Percentiles rank a stretch among this genome's conserved stretches.
These are phyloP conservation scores for Stellera chamaejasme DNA, from an alignment of 345 rosid genomes.

Conservation along the genomic window DNA sequence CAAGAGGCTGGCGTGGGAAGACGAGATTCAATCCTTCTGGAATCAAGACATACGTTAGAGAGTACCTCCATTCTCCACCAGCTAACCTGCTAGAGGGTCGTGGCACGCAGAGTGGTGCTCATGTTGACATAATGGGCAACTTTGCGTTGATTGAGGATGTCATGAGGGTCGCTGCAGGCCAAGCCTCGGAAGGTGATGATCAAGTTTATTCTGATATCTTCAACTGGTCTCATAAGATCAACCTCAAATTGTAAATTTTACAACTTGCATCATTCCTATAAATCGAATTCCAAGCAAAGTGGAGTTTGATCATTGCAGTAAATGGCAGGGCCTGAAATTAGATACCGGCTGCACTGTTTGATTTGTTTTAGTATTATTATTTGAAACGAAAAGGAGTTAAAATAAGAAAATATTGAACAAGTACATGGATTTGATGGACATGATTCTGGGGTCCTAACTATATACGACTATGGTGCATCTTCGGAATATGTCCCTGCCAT, in stretches of 20 bases:
- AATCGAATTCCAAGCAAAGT: too few relatives aligned
- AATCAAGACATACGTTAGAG: slow-evolving; percentile 58
- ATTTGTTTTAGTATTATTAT: too few relatives aligned
- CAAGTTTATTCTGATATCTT: slow-evolving; percentile 75
- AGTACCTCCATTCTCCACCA: slow-evolving; percentile 82
- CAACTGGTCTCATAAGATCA: slow-evolving; percentile 76
- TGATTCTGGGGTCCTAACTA: too few relatives aligned
- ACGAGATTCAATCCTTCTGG: slow-evolving; percentile 92
- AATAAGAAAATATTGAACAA: too few relatives aligned
- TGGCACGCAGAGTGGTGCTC: slow-evolving; percentile 85
- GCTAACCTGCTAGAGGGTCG: slow-evolving; percentile 84
- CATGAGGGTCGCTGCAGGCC: slow-evolving; percentile 78
- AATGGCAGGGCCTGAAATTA: too few relatives aligned
- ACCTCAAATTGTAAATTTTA: slow-evolving; percentile 37
- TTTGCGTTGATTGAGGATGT: slow-evolving; percentile 85
- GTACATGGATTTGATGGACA: too few relatives aligned
- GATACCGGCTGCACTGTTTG: too few relatives aligned
- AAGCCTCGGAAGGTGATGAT: slow-evolving; percentile 77
- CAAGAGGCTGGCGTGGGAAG: slow-evolving; percentile 94
- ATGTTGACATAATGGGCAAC: slow-evolving; percentile 97
- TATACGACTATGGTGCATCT: too few relatives aligned
- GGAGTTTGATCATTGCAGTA: too few relatives aligned
- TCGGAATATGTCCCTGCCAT: too few relatives aligned
- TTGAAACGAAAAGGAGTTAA: too few relatives aligned
- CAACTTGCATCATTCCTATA: too few relatives aligned